Base-by-base conservation (phyloP, 2,329 filamentous ascomycete species). In the Pleochaeta shiraiana region DNA sequence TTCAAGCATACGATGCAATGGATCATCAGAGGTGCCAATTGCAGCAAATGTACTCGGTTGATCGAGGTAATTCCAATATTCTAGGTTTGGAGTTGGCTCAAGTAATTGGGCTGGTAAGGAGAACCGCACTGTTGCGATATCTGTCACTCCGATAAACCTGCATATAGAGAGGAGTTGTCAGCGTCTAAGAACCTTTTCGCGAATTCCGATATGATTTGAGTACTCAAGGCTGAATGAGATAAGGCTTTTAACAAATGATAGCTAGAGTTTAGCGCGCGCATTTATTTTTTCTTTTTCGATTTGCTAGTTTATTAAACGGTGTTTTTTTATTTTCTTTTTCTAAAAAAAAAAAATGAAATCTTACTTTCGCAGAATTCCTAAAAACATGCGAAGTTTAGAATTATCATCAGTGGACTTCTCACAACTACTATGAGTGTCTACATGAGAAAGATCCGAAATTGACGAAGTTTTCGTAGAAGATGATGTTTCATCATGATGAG, bases 51-150 rank as follows among this genome's bases (percentile, higher is more conserved):
- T 89, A 75, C 95, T 95, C 26, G 92, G 92, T 70, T 90, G 83
- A 75, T 98, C 93, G 73, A 98, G 80, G 73, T 98, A 98, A 72
- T 95, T 95, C 93, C 93, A 98, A 77, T 97, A 98, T 78, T 98
- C 93, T 73, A 98, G 79, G 74, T 98, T 98, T 63, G 93, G 93
- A 3, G 89, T 95, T 39, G 93, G 93, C 75, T 98, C 93, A 72
- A 98, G 82, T 53, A 98, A 84, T 76, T 97, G 92, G 63, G 93
- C 90, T 26, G 93, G 93, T 63, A 98, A 81, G 19, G 92, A 97
- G 77, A 98, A 98, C 70, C 93, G 88, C 67, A 97, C 92, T 65
- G 90, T 84, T 65, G 93, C 93, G 72, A 98, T 93, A 76, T 98
- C 93, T 69, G 91, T 81, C 65, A 98, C 93, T 70, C 93, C 93